Evolutionary conservation across 495 filamentous ascomycete species (phyloP).

Genomic region (Cudoniella acicularis): DNA sequence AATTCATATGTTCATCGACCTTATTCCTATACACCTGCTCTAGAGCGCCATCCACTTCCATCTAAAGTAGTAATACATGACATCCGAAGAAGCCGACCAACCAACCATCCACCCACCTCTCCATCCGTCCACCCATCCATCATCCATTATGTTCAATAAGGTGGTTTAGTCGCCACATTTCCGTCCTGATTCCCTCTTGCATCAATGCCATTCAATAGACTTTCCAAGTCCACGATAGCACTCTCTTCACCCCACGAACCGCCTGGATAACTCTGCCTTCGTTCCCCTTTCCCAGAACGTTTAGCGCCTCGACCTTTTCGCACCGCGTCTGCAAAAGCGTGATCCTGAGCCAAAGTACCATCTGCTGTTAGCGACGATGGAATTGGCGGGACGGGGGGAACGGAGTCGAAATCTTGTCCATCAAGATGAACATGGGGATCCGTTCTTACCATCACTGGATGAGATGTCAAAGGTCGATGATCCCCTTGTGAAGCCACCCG

Average conservation of each 20-base stretch:
- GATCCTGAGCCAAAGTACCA: constrained; percentile 28
- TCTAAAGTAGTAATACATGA: constrained; percentile 21
- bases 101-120: too few relatives aligned
- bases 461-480: constrained; percentile 43
- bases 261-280: background rate
- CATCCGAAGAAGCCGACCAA: constrained; percentile 1
- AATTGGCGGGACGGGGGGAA: constrained; percentile 24
- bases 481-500: constrained; percentile 23
- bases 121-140: too few relatives aligned
- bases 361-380: constrained; percentile 18
- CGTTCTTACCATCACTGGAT: constrained; percentile 25
- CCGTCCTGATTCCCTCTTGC: constrained; percentile 13
- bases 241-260: constrained; percentile 16
- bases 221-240: constrained; percentile 20
- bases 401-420: constrained; percentile 14
- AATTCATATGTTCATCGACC: background rate
- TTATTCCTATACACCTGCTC: background rate
- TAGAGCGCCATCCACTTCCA: background rate
- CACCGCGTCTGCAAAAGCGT: constrained; percentile 15
- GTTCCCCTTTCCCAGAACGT: constrained; percentile 5
- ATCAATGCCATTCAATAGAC: constrained; percentile 25
- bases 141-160: constrained; percentile 18
- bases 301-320: constrained; percentile 17
- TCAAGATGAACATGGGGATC: constrained; percentile 19
- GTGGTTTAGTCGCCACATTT: constrained; percentile 19